Conservation (phyloP, 1,284 basidiomycete genomes). For the Microbotryum lychnidis-dioicae region DNA sequence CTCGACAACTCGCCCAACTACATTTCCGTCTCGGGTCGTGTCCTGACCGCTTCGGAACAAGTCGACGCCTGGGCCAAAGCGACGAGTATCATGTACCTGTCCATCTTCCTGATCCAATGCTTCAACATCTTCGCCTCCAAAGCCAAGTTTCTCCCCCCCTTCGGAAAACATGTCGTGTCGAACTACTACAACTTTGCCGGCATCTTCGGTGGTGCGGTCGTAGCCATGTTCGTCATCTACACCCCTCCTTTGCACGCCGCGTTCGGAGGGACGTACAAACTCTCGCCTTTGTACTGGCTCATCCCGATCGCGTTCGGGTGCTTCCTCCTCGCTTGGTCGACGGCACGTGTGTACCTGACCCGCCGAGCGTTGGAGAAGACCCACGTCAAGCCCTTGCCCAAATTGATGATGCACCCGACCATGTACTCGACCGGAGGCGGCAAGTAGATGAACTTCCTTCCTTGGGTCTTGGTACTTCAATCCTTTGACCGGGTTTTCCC, state of each 20-base stretch:
- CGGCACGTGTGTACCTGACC: conserved; percentile 45
- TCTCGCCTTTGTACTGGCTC: conserved; percentile 59
- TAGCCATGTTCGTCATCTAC: conserved; percentile 54
- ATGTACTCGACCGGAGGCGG: no score
- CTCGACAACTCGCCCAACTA: conserved; percentile 50
- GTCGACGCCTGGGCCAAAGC: conserved; percentile 54
- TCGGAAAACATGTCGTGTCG: conserved; percentile 51
- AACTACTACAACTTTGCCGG: conserved; percentile 60
- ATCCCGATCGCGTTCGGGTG: conserved; percentile 56
- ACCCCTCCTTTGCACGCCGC: conserved; percentile 59
- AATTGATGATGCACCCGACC: no score
- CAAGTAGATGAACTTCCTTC: no score
- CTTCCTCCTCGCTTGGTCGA: conserved; percentile 54
- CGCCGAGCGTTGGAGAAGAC: no score
- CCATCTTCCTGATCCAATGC: conserved; percentile 59
- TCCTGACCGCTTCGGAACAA: conserved; percentile 48
- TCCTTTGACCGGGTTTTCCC: no score
- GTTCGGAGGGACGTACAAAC: conserved; percentile 53
- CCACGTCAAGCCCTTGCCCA: no score
- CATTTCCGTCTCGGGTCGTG: conserved; percentile 49
- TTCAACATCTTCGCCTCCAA: conserved; percentile 66
- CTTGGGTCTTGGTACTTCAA: no score
- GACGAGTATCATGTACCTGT: conserved; percentile 58
- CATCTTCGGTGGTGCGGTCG: conserved; percentile 54
- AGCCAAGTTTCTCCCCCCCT: conserved; percentile 55